Evolutionary conservation across 2,329 filamentous ascomycete species (phyloP), one percentile per base, ranked within the genome.

Genomic region (Penicillium sp.): DNA sequence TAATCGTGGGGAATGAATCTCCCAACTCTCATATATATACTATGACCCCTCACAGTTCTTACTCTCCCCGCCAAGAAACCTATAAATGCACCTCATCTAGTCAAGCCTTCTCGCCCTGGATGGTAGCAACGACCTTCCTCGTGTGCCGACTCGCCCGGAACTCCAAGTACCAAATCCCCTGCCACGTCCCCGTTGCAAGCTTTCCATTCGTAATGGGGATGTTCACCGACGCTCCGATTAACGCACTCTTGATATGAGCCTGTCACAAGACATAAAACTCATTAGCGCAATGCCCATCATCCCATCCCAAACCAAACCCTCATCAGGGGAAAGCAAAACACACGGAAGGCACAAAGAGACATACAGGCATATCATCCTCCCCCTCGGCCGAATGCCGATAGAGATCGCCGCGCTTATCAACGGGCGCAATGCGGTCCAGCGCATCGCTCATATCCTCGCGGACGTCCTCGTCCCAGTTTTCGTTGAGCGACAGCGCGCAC

Each of bases 381-480:
- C 95, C 95, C 83, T 97, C 95, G 0, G 90, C 93, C 71, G 86
- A 88, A 79, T 99, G 95, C 48, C 91, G 83, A 79, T 98, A 99
- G 50, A 98, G 76, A 8, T 86, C 84, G 3, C 90, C 90, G 73
- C 89, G 89, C 26, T 84, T 85, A 59, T 96, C 93, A 72, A 91
- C 91, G 0, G 93, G 93, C 47, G 90, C 95, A 71, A 99, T 91
- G 49, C 93, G 85, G 78, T 99, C 94, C 67, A 99, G 83, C 51
- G 94, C 92, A 81, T 97, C 92, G 73, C 88, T 92, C 94, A 98
- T 97, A 78, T 99, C 93, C 46, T 85, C 86, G 62, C 93, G 86
- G n/a, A 99, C 95, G 79, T 96, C 92, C 50, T 82, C 78, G 74
- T 93, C 92, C 82, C 83, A 90, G 81, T 98, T 98, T 85, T 99